Percentiles rank a stretch among this genome's conserved stretches.
phyloP scores from a whole-genome alignment of 345 rosid species.

The Clausena lansium region DNA sequence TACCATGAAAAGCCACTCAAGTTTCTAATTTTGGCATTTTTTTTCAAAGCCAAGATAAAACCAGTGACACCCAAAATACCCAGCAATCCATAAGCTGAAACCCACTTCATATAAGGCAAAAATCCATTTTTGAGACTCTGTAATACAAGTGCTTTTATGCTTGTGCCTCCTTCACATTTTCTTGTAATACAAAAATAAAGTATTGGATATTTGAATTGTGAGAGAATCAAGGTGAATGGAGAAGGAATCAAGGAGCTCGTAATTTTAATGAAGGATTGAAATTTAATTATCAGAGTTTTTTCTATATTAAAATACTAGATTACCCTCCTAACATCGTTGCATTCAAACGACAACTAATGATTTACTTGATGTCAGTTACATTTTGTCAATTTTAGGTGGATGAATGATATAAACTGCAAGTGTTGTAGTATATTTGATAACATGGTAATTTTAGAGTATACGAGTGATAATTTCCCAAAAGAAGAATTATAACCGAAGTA shows the following conservation, averaged over 20 bases:
- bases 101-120: conserved; percentile 27
- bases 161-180: neutral
- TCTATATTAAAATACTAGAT: no score
- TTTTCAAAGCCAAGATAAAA: conserved; percentile 42
- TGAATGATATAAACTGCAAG: no score
- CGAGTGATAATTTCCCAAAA: no score
- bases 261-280: no score
- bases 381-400: no score
- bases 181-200: neutral
- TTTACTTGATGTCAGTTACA: no score
- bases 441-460: no score
- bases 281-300: no score
- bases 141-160: conserved; percentile 2
- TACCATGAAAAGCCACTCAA: conserved; percentile 1
- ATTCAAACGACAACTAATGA: no score
- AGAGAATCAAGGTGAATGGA: neutral
- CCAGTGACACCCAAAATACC: conserved; percentile 53
- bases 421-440: no score
- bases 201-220: neutral
- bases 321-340: accelerated
- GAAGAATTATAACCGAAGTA: no score
- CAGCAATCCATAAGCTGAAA: conserved; percentile 42
- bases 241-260: neutral
- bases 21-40: conserved; percentile 33
- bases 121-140: conserved; percentile 21